Base-by-base conservation (phyloP, 164 flowering plant genomes). In the Protea cynaroides region DNA sequence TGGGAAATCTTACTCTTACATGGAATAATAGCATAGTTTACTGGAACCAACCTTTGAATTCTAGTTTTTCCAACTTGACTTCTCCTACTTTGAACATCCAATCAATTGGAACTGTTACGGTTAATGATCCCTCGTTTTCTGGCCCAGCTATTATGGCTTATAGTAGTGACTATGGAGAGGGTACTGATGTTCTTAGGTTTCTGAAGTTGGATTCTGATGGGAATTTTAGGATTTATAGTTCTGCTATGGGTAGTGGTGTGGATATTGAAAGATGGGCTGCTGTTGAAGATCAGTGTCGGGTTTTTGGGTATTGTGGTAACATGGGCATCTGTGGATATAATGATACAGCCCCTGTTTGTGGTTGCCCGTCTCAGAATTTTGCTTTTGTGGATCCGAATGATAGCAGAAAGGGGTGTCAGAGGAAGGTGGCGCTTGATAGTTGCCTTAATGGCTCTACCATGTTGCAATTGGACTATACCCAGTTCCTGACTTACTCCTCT, bases 301-400 rank as follows among this genome's bases (percentile, higher is more conserved):
- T 92, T 40, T 92, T 68, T 59, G 98, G 89, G 10, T 90, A 74
- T 65, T 92, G 98, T 74, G 98, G 98, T 34, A 72, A 88, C 62
- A 43, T 81, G 67, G 95, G 98, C 9, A 77, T 92, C n/a, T 92
- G 98, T 73, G 82, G 86, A 64, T 90, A 92, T 51, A 81, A 83
- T 56, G 83, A 81, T 59, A 61, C 85, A 0, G 51, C 19, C 9
- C 92, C 97, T 0, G 22, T 77, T 49, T 92, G 98, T 56, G 74
- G 71, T 25, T 92, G 98, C 71, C 92, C 96, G 0, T 86, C 96
- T 8, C 36, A 65, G 76, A 86, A 92, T 77, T 92, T 92, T 25
- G 86, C 77, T 44, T 71, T 64, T 4, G 61, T 79, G 56, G 89
- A 92, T 83, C 78, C 78, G 25, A 74, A 62, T n/a, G 87, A 90